phyloP scores from a whole-genome alignment of 345 rosid species.

The Camelina hispida region DNA sequence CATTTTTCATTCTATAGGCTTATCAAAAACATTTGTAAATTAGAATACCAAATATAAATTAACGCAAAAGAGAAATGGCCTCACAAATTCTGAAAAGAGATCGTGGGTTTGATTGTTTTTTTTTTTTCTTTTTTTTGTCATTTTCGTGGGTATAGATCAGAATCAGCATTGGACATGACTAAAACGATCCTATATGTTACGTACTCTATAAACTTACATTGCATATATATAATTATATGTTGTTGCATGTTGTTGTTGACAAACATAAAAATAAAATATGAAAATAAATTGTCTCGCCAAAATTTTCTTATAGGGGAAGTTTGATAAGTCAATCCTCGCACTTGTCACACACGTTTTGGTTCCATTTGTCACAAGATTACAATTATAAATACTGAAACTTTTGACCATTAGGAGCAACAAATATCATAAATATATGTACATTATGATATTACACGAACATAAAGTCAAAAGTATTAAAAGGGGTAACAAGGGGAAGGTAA shows the following conservation, averaged over 20 bases:
- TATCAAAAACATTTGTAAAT: not conserved
- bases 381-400: conserved; percentile 8
- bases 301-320: not conserved
- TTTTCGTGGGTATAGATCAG: not conserved
- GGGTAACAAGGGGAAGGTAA: too few species aligned
- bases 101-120: not conserved
- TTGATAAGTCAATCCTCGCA: conserved; percentile 3
- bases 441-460: conserved; percentile 5
- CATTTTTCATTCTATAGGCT: not conserved
- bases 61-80: not conserved
- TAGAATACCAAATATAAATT: not conserved
- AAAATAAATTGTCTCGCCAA: not conserved
- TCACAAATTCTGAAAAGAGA: not conserved
- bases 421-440: not conserved
- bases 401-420: conserved; percentile 30
- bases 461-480: conserved; percentile 22
- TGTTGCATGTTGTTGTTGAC: not conserved
- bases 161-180: conserved; percentile 2
- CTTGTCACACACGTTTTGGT: conserved; percentile 4
- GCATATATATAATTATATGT: not conserved
- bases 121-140: not conserved
- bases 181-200: not conserved
- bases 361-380: conserved; percentile 9
- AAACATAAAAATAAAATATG: not conserved
- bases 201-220: not conserved